phyloP scores from a whole-genome alignment of 352 stramenopile species.

The Phytopythium sindhum region DNA sequence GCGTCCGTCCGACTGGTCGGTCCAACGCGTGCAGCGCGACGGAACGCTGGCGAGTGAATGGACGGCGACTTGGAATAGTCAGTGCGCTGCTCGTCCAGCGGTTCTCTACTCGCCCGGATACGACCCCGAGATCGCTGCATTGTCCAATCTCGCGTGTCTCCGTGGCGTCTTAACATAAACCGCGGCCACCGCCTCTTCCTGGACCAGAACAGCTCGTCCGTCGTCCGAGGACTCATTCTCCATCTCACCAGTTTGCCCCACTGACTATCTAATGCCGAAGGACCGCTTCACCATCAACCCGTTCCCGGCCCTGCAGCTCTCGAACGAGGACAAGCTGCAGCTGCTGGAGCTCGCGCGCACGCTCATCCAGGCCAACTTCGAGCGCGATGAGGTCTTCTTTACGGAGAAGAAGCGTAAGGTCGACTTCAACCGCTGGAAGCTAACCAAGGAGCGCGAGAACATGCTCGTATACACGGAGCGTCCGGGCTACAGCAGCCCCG shows the following conservation, averaged over 20 bases:
- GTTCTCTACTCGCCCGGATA: background rate
- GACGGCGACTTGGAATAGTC: background rate
- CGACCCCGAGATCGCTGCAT: background rate
- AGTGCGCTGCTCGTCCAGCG: background rate
- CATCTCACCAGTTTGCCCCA: background rate
- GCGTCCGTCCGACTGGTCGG: no score
- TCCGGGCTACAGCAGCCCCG: conserved; percentile 17
- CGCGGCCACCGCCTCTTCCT: no score
- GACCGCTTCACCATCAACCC: conserved; percentile 35
- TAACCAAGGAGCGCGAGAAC: conserved; percentile 27
- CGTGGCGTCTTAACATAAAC: background rate
- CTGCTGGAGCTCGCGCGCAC: conserved; percentile 23
- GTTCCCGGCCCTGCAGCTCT: conserved; percentile 24
- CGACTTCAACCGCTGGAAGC: conserved; percentile 24
- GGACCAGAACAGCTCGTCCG: background rate
- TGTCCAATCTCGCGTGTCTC: background rate
- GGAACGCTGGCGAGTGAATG: background rate
- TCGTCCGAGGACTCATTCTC: background rate
- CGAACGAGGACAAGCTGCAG: conserved; percentile 17
- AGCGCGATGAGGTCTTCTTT: conserved; percentile 27
- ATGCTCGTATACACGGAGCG: conserved; percentile 26
- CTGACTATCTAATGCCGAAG: conserved; percentile 15
- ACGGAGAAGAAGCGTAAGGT: conserved; percentile 16
- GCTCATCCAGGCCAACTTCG: conserved; percentile 27
- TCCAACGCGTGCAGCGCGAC: no score